These are phyloP conservation scores for Xerocomellus amylosporus DNA, from an alignment of 768 basidiomycete genomes.

Conservation along the genomic window DNA sequence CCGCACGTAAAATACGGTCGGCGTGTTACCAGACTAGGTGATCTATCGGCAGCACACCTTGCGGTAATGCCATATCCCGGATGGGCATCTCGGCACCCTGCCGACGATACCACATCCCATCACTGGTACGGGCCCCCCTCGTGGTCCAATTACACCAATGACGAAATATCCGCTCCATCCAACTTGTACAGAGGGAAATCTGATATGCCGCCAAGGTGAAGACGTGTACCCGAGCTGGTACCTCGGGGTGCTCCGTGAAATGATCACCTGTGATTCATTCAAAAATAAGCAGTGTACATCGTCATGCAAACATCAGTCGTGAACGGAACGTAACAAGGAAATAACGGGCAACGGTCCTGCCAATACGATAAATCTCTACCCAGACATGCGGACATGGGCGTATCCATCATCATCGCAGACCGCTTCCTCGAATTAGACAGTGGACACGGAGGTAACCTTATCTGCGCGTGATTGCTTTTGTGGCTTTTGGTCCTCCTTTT, in stretches of 20 bases:
- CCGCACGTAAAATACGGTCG: not conserved
- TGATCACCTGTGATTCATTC: conserved; percentile 2
- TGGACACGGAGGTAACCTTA: not conserved
- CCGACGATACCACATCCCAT: not conserved
- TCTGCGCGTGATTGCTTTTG: not conserved
- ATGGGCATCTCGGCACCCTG: not conserved
- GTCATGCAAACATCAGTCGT: not conserved
- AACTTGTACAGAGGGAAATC: not conserved
- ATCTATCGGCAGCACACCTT: not conserved
- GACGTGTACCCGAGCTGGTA: not conserved
- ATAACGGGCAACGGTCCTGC: not conserved
- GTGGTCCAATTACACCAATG: not conserved
- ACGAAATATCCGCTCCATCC: not conserved
- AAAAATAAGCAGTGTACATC: conserved; percentile 4
- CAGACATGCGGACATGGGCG: not conserved
- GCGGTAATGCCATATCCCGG: not conserved
- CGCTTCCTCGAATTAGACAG: not conserved
- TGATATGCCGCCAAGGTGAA: not conserved
- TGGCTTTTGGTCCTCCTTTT: conserved; percentile 12
- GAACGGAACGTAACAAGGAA: not conserved
- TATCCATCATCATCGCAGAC: not conserved
- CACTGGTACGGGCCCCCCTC: not conserved
- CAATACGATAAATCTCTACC: not conserved
- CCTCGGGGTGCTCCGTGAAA: not conserved
- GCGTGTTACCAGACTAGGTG: not conserved